A percentile compares a stretch with the other conserved stretches of the same genome.
phyloP scores from a whole-genome alignment of 768 basidiomycete genomes.

The Pleurotus ostreatus region DNA sequence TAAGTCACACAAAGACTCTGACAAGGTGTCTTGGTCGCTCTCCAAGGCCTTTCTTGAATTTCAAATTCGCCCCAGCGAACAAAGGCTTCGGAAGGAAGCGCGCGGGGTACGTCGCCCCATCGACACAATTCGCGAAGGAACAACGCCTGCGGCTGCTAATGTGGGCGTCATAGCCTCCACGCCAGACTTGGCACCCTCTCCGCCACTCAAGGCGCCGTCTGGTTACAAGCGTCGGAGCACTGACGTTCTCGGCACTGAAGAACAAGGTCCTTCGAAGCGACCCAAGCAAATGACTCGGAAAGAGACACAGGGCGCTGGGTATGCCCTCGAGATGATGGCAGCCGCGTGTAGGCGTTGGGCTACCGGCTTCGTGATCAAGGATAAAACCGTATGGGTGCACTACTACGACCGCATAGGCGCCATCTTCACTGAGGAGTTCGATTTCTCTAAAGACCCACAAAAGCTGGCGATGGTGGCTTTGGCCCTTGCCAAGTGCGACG shows the following conservation, averaged over 20 bases:
- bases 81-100: no score
- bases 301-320: slow-evolving; percentile 7
- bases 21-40: neutral
- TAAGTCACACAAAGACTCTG: neutral
- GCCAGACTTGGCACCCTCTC: no score
- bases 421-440: slow-evolving; percentile 14
- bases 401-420: slow-evolving; percentile 23
- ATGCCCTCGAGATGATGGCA: slow-evolving; percentile 14
- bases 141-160: no score
- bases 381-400: slow-evolving; percentile 16
- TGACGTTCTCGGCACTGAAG: no score
- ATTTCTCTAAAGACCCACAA: slow-evolving; percentile 13
- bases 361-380: slow-evolving; percentile 18
- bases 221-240: no score
- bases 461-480: slow-evolving; percentile 16
- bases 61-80: no score
- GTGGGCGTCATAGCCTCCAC: no score
- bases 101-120: no score
- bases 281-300: neutral
- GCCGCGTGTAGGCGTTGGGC: slow-evolving; percentile 14
- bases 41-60: no score
- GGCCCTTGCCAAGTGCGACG: neutral
- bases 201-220: no score
- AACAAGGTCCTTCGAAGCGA: neutral
- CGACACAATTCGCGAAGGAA: no score